Conservation (phyloP, 2,329 filamentous ascomycete species). For the Ilyonectria destructans region DNA sequence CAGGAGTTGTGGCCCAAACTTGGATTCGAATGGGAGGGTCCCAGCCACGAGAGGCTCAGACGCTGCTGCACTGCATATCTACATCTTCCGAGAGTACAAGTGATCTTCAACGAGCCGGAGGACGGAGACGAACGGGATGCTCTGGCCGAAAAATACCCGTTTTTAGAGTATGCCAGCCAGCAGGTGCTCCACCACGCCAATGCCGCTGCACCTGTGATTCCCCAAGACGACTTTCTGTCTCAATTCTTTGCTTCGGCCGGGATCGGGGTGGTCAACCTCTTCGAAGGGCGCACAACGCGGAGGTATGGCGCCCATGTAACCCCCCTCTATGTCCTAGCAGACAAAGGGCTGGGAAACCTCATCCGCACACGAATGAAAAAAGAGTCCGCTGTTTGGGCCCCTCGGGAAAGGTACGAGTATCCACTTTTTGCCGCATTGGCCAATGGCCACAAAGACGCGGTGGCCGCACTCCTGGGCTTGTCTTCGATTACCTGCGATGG, state of each 20-base stretch:
- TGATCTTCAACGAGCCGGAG: neutral
- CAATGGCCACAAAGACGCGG: constrained; percentile 48
- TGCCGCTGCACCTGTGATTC: constrained; percentile 48
- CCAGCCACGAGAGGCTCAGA: constrained; percentile 62
- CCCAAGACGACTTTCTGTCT: constrained; percentile 53
- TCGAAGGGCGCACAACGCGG: constrained; percentile 47
- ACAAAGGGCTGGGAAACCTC: constrained; percentile 42
- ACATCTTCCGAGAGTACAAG: neutral
- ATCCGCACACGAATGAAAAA: constrained; percentile 48
- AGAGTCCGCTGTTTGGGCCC: constrained; percentile 23
- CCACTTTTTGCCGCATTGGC: constrained; percentile 57
- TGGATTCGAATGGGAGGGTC: constrained; percentile 49
- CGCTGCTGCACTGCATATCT: constrained; percentile 61
- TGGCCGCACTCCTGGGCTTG: constrained; percentile 41
- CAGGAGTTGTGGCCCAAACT: constrained; percentile 54
- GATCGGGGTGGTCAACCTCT: constrained; percentile 51
- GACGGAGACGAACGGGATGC: neutral
- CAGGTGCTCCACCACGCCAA: constrained; percentile 62
- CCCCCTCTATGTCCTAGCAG: constrained; percentile 57
- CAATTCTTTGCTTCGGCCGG: constrained; percentile 50
- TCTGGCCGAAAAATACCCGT: constrained; percentile 53
- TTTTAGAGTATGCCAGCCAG: constrained; percentile 63
- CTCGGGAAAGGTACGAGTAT: constrained; percentile 50
- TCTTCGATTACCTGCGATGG: constrained; percentile 26
- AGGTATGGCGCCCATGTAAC: constrained; percentile 46